These are phyloP conservation scores for Tricholoma sp. DNA, from an alignment of 768 basidiomycete genomes.

Conservation along the genomic window DNA sequence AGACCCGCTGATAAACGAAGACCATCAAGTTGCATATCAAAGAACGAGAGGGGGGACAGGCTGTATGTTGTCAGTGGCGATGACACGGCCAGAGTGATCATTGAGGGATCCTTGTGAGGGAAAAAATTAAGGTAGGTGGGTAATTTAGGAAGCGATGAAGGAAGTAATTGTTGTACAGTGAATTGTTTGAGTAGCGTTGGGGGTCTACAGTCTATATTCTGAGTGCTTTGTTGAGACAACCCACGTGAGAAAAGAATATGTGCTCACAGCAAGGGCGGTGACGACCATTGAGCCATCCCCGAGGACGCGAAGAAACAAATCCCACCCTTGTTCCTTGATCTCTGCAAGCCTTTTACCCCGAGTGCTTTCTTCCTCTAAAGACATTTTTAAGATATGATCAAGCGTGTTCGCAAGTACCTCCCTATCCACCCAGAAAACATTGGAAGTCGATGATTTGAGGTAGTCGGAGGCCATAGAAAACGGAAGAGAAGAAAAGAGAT, in stretches of 20 bases:
- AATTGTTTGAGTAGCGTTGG: conserved; percentile 79
- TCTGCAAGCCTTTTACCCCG: conserved; percentile 48
- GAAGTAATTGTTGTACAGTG: conserved; percentile 59
- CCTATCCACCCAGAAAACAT: conserved; percentile 67
- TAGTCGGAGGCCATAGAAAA: conserved; percentile 29
- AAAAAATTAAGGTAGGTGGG: conserved; percentile 53
- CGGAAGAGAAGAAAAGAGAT: conserved; percentile 59
- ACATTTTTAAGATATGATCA: conserved; percentile 31
- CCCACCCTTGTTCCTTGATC: conserved; percentile 69
- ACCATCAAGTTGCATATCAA: conserved; percentile 54
- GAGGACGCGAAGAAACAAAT: conserved; percentile 70
- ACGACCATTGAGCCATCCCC: conserved; percentile 71
- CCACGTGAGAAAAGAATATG: neutral
- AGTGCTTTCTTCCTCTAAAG: conserved; percentile 37
- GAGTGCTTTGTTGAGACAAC: conserved; percentile 1
- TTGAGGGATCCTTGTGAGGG: conserved; percentile 36
- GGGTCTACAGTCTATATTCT: conserved; percentile 89
- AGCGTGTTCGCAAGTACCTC: conserved; percentile 50
- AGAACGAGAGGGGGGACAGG: conserved; percentile 55
- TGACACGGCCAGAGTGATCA: conserved; percentile 58
- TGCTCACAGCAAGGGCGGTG: conserved; percentile 66
- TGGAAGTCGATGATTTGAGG: conserved; percentile 33
- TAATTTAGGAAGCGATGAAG: conserved; percentile 39
- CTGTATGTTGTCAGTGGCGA: conserved; percentile 61
- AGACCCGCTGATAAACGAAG: conserved; percentile 39